phyloP scores from a whole-genome alignment of 225 moss, liverwort and hornwort species.

The Polytrichum formosum region DNA sequence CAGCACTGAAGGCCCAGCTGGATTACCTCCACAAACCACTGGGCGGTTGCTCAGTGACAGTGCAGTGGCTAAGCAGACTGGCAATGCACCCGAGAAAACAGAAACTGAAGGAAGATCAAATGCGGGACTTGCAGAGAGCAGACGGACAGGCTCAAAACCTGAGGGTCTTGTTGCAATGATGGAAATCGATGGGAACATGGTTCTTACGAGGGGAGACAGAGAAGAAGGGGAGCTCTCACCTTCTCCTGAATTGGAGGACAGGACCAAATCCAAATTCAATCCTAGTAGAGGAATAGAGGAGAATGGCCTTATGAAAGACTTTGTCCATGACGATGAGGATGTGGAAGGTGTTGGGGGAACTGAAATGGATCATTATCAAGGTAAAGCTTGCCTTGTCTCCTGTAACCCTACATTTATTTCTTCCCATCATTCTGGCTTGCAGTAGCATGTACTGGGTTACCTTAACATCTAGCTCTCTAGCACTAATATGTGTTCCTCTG shows the following conservation, averaged over 20 bases:
- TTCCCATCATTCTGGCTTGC: no score
- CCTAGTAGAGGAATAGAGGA: conserved; percentile 18
- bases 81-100: conserved; percentile 1
- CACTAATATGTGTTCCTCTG: no score
- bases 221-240: conserved; percentile 60
- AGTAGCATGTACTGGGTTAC: no score
- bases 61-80: conserved; percentile 1
- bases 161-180: conserved; percentile 11
- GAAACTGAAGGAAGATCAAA: conserved; percentile 15
- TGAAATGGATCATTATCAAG: conserved; percentile 51
- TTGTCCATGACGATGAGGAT: conserved; percentile 37
- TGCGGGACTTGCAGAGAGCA: conserved; percentile 17
- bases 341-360: conserved; percentile 25
- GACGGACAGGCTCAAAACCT: conserved; percentile 9
- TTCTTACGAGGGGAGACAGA: conserved; percentile 24
- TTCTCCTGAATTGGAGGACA: conserved; percentile 35
- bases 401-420: no score
- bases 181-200: conserved; percentile 20
- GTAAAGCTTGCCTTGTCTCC: conserved; percentile 11
- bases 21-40: conserved; percentile 21
- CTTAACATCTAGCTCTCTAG: no score
- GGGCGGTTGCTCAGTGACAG: conserved; percentile 22
- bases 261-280: conserved; percentile 31
- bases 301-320: conserved; percentile 29
- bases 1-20: conserved; percentile 14